Evolutionary conservation across 257 asterid species (phyloP), one percentile per base, ranked within the genome.

Genomic region (Petunia axillaris): DNA sequence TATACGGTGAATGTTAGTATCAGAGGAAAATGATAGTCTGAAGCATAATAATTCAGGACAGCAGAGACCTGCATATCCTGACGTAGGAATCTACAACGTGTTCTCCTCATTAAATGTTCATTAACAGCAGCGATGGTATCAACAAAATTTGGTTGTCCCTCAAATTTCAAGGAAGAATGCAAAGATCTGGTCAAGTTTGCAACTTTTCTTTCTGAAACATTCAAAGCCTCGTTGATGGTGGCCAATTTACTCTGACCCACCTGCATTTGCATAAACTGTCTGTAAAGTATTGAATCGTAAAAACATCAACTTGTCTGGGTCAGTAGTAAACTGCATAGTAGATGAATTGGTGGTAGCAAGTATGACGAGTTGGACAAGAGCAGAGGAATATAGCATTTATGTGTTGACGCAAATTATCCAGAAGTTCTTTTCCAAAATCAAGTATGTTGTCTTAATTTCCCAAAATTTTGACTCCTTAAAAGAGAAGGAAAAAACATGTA

Each of bases 31-130:
- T 59, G 46, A 60, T 80, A 14, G 77, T 66, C 70, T 62, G 37
- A 14, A 84, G 39, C 48, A 60, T 10, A 57, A 68, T 15, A 37
- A 35, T 43, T 40, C 59, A 80, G 71, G 82, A 83, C 73, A 80
- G 58, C 48, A 58, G 36, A 63, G 55, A 95, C 99, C 98, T 93
- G 98, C 87, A 89, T 84, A 82, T 89, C 91, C 77, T 50, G 83
- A 57, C 91, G 94, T 80, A 87, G 74, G 79, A 77, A 75, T 88
- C 91, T 90, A 81, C 83, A 82, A 79, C 86, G 78, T 64, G 89
- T 82, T 85, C 83, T 89, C 88, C 79, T 87, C 85, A 82, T 78
- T 87, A 95, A 81, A 81, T 86, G 89, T 43, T 92, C 87, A 65
- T 89, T 89, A 73, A 89, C 91, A 43, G 85, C 60, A 40, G 85